Evolutionary conservation across 2,329 filamentous ascomycete species (phyloP).

Genomic region (Rhynchosporium secalis): DNA sequence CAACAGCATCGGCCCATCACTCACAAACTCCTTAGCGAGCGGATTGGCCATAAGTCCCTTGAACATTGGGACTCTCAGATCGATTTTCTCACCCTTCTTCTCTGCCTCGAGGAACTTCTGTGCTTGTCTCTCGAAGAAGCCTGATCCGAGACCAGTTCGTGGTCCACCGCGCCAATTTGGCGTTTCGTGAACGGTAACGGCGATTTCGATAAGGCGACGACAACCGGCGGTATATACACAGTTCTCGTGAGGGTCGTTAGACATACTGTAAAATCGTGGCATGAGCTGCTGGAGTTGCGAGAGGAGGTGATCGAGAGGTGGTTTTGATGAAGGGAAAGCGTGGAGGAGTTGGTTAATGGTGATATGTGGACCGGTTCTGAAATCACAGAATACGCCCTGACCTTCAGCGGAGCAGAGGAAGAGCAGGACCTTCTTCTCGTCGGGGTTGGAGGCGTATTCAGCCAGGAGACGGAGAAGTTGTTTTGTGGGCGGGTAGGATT

Average conservation of each 20-base stretch:
- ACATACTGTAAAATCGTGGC: slow-evolving; percentile 98
- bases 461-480: slow-evolving; percentile 79
- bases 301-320: slow-evolving; percentile 79
- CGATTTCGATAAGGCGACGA: slow-evolving; percentile 86
- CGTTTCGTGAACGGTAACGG: slow-evolving; percentile 92
- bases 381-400: slow-evolving; percentile 89
- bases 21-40: slow-evolving; percentile 84
- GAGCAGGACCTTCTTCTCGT: slow-evolving; percentile 84
- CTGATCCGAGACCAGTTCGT: slow-evolving; percentile 85
- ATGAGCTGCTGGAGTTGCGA: slow-evolving; percentile 83
- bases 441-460: slow-evolving; percentile 75
- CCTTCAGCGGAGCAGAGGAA: slow-evolving; percentile 89
- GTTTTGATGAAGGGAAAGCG: slow-evolving; percentile 89
- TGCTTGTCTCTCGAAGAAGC: slow-evolving; percentile 88
- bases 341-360: slow-evolving; percentile 82
- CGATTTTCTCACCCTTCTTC: slow-evolving; percentile 55
- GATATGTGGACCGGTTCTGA: slow-evolving; percentile 85
- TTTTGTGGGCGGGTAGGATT: slow-evolving; percentile 91
- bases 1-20: slow-evolving; percentile 94
- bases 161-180: slow-evolving; percentile 71
- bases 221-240: slow-evolving; percentile 44
- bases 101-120: slow-evolving; percentile 69
- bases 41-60: slow-evolving; percentile 97
- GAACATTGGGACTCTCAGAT: slow-evolving; percentile 92
- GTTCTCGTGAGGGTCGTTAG: slow-evolving; percentile 83